Conservation (phyloP, 2,329 filamentous ascomycete species). For the Apiospora arundinis region DNA sequence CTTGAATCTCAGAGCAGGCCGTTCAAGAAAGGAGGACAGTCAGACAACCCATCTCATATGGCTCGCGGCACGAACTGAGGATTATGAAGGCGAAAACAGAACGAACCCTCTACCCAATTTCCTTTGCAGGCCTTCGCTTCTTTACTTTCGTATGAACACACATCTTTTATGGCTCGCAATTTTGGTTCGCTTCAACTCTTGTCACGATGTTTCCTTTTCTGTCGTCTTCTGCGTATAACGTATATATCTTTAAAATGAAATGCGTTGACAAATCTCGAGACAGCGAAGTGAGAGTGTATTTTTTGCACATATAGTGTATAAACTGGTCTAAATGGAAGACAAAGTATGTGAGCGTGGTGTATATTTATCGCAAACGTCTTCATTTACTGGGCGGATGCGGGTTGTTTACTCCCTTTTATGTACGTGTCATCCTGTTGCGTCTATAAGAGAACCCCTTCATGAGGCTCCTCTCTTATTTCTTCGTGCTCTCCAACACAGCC, state of each 20-base stretch:
- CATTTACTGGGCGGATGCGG: too few species aligned
- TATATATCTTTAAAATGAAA: neutral
- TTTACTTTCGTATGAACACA: neutral
- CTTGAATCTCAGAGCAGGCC: too few species aligned
- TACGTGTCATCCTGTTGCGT: neutral
- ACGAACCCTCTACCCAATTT: neutral
- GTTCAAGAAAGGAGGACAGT: neutral
- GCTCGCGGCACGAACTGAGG: neutral
- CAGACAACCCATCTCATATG: neutral
- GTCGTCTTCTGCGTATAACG: neutral
- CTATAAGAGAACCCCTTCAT: neutral
- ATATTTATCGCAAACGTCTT: too few species aligned
- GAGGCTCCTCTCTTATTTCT: constrained; percentile 36
- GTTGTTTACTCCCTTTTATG: neutral
- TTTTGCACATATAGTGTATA: neutral
- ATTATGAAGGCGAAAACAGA: neutral
- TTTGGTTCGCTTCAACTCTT: neutral
- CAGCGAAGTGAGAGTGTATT: neutral
- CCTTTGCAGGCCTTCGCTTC: neutral
- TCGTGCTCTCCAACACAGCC: constrained; percentile 85
- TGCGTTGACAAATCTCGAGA: neutral
- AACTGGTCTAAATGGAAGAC: neutral
- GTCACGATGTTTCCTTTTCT: neutral
- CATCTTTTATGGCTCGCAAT: neutral
- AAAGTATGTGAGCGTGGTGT: neutral